phyloP scores from a whole-genome alignment of 108 stramenopile genomes.

The Fistulifera pelliculosa region DNA sequence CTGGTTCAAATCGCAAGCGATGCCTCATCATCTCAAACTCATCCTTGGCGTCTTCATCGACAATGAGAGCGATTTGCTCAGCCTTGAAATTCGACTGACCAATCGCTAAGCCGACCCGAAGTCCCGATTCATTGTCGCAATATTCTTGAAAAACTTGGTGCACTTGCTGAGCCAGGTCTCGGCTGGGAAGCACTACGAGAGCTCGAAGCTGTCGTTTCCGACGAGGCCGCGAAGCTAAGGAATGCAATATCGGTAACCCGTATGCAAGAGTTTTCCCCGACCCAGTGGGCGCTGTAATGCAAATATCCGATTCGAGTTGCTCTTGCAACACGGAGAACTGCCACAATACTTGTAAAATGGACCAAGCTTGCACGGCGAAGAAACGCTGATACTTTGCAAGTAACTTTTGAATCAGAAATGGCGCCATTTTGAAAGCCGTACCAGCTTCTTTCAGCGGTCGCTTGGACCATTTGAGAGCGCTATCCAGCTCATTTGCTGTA shows the following conservation, averaged over 20 bases:
- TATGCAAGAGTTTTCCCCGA: slow-evolving; percentile 84
- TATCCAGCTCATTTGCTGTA: slow-evolving; percentile 17
- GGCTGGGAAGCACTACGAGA: slow-evolving; percentile 86
- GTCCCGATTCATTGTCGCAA: slow-evolving; percentile 48
- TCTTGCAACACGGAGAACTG: slow-evolving; percentile 13
- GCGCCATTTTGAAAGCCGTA: slow-evolving; percentile 51
- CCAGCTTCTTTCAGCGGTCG: slow-evolving; percentile 60
- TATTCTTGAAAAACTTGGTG: slow-evolving; percentile 76
- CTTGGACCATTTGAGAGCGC: slow-evolving; percentile 49
- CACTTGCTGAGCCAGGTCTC: slow-evolving; percentile 87
- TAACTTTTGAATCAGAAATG: slow-evolving; percentile 62
- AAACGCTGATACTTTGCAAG: slow-evolving; percentile 61
- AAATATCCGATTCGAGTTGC: slow-evolving; percentile 54
- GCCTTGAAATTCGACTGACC: slow-evolving; percentile 70
- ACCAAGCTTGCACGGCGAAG: slow-evolving; percentile 87
- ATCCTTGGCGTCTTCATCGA: background rate
- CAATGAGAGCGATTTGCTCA: slow-evolving; percentile 50
- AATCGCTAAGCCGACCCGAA: slow-evolving; percentile 82
- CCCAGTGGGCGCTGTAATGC: slow-evolving; percentile 85
- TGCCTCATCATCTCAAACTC: slow-evolving; percentile 8
- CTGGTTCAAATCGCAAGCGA: slow-evolving; percentile 27
- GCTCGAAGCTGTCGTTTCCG: slow-evolving; percentile 72
- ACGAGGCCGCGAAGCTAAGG: slow-evolving; percentile 35
- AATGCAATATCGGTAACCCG: slow-evolving; percentile 75
- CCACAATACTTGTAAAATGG: slow-evolving; percentile 76